Conservation (phyloP, 2,329 filamentous ascomycete species). For the Aspergillus sp. region DNA sequence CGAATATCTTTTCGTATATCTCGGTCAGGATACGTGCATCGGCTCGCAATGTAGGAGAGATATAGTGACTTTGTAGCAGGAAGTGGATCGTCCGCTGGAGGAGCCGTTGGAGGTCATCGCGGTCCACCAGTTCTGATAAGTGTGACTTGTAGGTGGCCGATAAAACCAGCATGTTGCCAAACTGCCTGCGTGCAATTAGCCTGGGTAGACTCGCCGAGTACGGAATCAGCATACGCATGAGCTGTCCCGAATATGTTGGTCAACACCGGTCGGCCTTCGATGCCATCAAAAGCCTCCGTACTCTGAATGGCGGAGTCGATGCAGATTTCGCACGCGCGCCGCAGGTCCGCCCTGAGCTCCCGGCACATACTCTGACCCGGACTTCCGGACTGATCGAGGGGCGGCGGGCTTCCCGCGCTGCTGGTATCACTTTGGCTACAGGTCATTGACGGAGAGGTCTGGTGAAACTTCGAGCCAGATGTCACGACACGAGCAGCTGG, state of each 20-base stretch:
- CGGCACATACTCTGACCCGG: conserved; percentile 11
- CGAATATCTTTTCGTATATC: conserved; percentile 46
- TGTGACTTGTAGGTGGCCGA: conserved; percentile 73
- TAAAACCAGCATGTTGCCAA: conserved; percentile 91
- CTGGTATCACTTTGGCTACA: conserved; percentile 26
- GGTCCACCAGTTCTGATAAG: conserved; percentile 58
- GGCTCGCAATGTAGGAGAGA: conserved; percentile 68
- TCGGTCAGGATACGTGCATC: conserved; percentile 71
- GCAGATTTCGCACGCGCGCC: conserved; percentile 58
- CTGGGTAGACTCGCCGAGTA: not conserved
- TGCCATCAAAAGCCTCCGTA: conserved; percentile 74
- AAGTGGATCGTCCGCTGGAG: conserved; percentile 74
- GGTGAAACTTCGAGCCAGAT: conserved; percentile 33
- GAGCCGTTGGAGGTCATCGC: conserved; percentile 56
- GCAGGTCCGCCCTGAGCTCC: conserved; percentile 42
- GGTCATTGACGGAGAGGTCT: conserved; percentile 34
- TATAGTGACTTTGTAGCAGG: conserved; percentile 65
- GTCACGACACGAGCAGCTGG: not conserved
- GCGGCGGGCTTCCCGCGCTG: conserved; percentile 16
- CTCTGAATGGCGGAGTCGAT: conserved; percentile 77
- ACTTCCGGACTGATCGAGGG: not conserved
- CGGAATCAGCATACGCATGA: conserved; percentile 71
- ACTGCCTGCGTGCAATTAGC: conserved; percentile 64
- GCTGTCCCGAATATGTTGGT: conserved; percentile 97
- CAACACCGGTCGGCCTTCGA: conserved; percentile 67